These are phyloP conservation scores for Vishniacozyma victoriae DNA, from an alignment of 768 basidiomycete species.

Conservation along the genomic window DNA sequence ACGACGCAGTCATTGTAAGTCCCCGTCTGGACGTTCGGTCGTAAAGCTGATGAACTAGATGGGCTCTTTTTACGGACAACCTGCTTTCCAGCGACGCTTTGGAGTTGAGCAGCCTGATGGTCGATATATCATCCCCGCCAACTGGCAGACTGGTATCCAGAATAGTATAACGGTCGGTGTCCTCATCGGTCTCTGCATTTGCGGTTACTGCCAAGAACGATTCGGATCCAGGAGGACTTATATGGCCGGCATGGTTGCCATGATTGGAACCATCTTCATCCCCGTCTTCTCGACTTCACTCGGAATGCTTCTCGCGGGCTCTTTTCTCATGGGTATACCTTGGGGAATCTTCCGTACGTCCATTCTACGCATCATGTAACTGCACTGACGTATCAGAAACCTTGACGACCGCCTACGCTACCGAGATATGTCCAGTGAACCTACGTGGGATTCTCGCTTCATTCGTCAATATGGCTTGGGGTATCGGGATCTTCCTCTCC, in stretches of 20 bases:
- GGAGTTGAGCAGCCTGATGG: slow-evolving; percentile 16
- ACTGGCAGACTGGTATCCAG: slow-evolving; percentile 44
- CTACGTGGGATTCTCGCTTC: slow-evolving; percentile 37
- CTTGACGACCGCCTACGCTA: slow-evolving; percentile 31
- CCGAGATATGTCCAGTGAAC: slow-evolving; percentile 30
- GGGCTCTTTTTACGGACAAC: slow-evolving; percentile 18
- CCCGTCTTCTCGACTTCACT: slow-evolving; percentile 6
- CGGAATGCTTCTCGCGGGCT: slow-evolving; percentile 7
- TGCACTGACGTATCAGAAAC: slow-evolving; percentile 22
- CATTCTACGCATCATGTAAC: too few relatives aligned
- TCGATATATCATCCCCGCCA: slow-evolving; percentile 37
- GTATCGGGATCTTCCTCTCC: slow-evolving; percentile 23
- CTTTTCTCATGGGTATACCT: slow-evolving; percentile 27
- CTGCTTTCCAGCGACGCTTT: slow-evolving; percentile 15
- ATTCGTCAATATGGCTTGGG: slow-evolving; percentile 42
- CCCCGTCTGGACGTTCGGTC: too few relatives aligned
- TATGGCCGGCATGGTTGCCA: slow-evolving; percentile 18
- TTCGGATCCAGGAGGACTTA: slow-evolving; percentile 39
- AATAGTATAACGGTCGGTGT: slow-evolving; percentile 34
- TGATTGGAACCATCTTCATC: slow-evolving; percentile 14
- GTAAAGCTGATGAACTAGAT: too few relatives aligned
- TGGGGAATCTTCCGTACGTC: slow-evolving; percentile 15
- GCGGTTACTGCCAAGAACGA: slow-evolving; percentile 20
- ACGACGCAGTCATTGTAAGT: slow-evolving; percentile 11
- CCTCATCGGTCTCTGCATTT: slow-evolving; percentile 36